These are phyloP conservation scores for Oxytropis ochrocephala DNA, from an alignment of 306 rosid species.

Conservation along the genomic window DNA sequence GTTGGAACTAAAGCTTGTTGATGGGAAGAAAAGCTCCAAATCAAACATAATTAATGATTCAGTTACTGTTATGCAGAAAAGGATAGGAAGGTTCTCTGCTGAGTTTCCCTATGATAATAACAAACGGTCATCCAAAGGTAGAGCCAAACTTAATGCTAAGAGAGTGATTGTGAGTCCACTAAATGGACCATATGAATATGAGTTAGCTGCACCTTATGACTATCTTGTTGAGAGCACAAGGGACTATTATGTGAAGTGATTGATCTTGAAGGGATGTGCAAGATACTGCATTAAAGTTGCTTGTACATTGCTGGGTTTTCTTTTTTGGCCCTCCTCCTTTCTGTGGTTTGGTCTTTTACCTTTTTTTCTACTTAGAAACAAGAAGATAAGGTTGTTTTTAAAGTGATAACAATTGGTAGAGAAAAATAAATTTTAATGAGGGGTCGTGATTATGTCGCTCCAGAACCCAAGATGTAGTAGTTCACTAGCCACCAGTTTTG, in stretches of 20 bases:
- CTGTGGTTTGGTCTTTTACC: constrained; percentile 1
- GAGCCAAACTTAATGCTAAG: constrained; percentile 55
- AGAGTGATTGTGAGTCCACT: constrained; percentile 39
- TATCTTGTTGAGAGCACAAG: constrained; percentile 52
- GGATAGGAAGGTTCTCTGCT: constrained; percentile 89
- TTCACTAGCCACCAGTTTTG: no score
- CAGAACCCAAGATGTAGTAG: no score
- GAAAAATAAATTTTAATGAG: no score
- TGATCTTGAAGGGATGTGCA: constrained; percentile 18
- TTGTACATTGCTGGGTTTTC: constrained; percentile 9
- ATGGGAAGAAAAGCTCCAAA: constrained; percentile 81
- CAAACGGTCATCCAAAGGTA: constrained; percentile 65
- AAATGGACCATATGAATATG: constrained; percentile 53
- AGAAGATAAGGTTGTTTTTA: constrained; percentile 36
- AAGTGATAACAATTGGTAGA: no score
- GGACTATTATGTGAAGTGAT: constrained; percentile 51
- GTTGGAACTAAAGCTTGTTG: constrained; percentile 82
- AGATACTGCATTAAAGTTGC: constrained; percentile 25
- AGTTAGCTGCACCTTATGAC: constrained; percentile 53
- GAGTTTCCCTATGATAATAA: constrained; percentile 75
- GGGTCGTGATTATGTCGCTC: no score
- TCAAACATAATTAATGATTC: constrained; percentile 60
- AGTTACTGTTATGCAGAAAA: constrained; percentile 90
- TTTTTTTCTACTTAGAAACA: not conserved
- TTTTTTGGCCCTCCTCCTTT: not conserved